phyloP scores from a whole-genome alignment of 768 basidiomycete species.

The Russula virescens region DNA sequence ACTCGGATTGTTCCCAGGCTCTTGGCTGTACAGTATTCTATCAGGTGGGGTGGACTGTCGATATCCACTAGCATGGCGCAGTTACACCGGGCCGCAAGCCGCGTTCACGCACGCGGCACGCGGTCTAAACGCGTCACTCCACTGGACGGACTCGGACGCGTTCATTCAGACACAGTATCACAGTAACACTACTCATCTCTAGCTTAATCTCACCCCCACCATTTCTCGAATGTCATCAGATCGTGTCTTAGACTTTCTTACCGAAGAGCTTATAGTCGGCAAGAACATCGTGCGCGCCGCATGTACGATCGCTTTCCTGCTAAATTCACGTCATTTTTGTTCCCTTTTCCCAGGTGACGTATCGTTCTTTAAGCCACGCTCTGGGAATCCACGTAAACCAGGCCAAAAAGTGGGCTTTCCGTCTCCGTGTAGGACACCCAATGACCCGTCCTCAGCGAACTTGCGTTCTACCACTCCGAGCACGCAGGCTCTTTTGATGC shows the following conservation, averaged over 20 bases:
- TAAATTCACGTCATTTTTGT: neutral
- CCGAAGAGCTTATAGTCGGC: slow-evolving; percentile 42
- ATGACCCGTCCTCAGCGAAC: slow-evolving; percentile 42
- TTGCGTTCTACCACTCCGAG: slow-evolving; percentile 51
- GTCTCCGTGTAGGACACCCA: neutral
- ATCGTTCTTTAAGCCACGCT: slow-evolving; percentile 66
- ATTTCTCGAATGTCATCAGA: slow-evolving; percentile 17
- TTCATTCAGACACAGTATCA: no score
- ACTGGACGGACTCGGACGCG: no score
- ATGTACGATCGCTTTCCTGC: neutral
- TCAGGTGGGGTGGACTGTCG: no score
- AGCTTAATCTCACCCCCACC: neutral
- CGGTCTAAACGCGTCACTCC: neutral
- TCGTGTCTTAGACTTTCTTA: slow-evolving; percentile 37
- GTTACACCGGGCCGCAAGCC: neutral
- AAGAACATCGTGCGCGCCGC: slow-evolving; percentile 37
- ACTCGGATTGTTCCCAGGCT: no score
- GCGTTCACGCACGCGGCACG: neutral
- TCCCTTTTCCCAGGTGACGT: slow-evolving; percentile 56
- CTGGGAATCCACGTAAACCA: slow-evolving; percentile 67
- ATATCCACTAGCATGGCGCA: no score
- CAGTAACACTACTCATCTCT: neutral
- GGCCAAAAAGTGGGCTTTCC: slow-evolving; percentile 63
- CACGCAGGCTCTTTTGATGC: slow-evolving; percentile 37
- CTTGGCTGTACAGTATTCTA: no score